Base-by-base conservation (phyloP, 1,284 basidiomycete genomes). In the Sporisorium graminicola region DNA sequence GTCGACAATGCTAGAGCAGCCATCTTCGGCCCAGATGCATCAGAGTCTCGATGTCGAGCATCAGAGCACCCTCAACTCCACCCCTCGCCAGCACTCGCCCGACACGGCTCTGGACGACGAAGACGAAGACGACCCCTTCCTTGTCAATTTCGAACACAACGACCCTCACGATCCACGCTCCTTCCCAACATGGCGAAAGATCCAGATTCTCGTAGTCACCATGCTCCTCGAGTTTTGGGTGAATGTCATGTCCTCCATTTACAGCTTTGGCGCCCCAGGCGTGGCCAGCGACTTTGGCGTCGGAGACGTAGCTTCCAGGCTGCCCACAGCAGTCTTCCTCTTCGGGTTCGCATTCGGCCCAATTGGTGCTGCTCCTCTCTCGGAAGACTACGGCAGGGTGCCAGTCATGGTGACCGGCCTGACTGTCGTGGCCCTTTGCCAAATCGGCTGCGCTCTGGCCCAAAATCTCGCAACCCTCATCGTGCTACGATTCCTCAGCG, bases 381-480 rank as follows among this genome's bases (percentile, higher is more conserved):
- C 74, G 5, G 80, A 82, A 40, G 80, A 82, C 57, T 81, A 65
- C 33, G 80, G 80, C 4, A 56, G 80, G 33, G 56, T 63, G 2
- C 76, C 72, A 13, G 69, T 78, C 33, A 71, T 75, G 67, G 37
- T 74, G 33, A 53, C 63, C 52, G 60, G 58, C 33, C 27, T 72
- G 16, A 18, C 53, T n/a, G 33, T 77, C 6, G 56, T 80, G 2
- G 55, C 56, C 2, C 49, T 79, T 9, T 65, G 66, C 26, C 77
- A 79, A 35, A 74, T 77, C 20, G 61, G 72, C 13, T 76, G 76
- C 43, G 80, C 79, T 2, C 62, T 82, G n/a, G 73, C 77, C 4
- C 46, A 60, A 20, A 76, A 78, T 29, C 56, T 79, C 5, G 74
- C 66, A 5, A 59, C 73, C 4, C 58, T 82, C 26, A 62, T 81